Evolutionary conservation across 495 filamentous ascomycete genomes (phyloP).

Genomic region (Massariosphaeria phaeospora): DNA sequence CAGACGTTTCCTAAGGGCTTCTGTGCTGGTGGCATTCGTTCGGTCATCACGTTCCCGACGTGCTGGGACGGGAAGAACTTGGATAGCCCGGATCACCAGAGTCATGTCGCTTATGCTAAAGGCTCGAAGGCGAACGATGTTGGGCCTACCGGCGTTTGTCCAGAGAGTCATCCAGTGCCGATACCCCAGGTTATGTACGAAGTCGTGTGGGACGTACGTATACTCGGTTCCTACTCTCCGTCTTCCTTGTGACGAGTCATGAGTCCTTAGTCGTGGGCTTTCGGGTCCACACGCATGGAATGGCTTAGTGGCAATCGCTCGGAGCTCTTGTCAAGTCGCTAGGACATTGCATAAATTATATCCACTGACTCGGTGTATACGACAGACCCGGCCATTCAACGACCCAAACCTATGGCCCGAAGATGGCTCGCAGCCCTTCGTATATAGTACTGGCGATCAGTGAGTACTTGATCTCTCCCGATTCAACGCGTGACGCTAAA

Average conservation of each 20-base stretch:
- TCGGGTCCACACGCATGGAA: too few species aligned
- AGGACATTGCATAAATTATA: not conserved
- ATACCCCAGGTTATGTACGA: conserved; percentile 30
- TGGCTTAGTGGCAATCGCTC: not conserved
- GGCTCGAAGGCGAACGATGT: conserved; percentile 15
- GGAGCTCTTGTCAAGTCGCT: not conserved
- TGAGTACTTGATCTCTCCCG: conserved; percentile 24
- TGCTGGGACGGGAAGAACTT: conserved; percentile 54
- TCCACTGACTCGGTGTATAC: not conserved
- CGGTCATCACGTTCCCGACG: conserved; percentile 24
- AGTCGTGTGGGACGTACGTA: conserved; percentile 33
- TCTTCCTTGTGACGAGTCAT: not conserved
- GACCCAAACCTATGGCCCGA: conserved; percentile 18
- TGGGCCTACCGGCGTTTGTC: conserved; percentile 29
- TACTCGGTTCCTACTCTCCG: not conserved
- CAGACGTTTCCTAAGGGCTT: conserved; percentile 10
- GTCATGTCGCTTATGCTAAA: conserved; percentile 39
- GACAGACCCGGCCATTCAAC: conserved; percentile 17
- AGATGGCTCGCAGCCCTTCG: conserved; percentile 28
- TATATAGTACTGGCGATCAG: conserved; percentile 23
- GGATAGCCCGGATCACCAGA: conserved; percentile 50
- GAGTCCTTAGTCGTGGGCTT: not conserved
- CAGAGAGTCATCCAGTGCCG: conserved; percentile 20
- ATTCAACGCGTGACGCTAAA: not conserved
- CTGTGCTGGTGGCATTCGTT: conserved; percentile 22